A percentile compares a stretch with the other conserved stretches of the same genome.
Evolutionary conservation across 2,329 filamentous ascomycete genomes (phyloP).

Genomic region (Paradendryphiella salina): DNA sequence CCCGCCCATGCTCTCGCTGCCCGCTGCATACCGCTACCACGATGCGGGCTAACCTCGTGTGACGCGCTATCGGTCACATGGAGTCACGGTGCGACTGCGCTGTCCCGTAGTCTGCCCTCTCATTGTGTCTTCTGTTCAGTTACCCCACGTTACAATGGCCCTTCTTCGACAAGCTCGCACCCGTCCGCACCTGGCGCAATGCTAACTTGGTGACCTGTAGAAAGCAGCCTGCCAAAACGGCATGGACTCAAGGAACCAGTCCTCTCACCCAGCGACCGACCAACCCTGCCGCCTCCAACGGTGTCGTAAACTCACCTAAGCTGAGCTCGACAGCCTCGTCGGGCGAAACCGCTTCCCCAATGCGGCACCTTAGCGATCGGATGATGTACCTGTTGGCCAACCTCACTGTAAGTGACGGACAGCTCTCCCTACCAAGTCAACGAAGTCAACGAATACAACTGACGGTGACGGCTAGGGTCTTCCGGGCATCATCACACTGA

Average conservation of each 20-base stretch:
- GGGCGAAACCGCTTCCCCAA: conserved; percentile 57
- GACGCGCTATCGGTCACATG: conserved; percentile 43
- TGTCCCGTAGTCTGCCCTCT: conserved; percentile 16
- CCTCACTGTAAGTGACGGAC: conserved; percentile 56
- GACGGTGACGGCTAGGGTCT: conserved; percentile 54
- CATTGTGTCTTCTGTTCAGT: conserved; percentile 7
- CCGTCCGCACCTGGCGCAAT: conserved; percentile 18
- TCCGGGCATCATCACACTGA: conserved; percentile 59
- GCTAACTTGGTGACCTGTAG: conserved; percentile 42
- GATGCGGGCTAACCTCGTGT: conserved; percentile 32
- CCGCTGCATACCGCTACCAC: conserved; percentile 16
- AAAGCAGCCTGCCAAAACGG: conserved; percentile 59
- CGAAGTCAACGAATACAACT: conserved; percentile 10
- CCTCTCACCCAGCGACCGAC: conserved; percentile 62
- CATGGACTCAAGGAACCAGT: conserved; percentile 64
- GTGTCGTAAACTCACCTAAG: conserved; percentile 51
- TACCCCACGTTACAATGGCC: conserved; percentile 5
- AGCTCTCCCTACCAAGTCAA: neutral
- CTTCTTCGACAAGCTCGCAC: conserved; percentile 6
- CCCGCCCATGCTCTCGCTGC: neutral
- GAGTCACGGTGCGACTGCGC: conserved; percentile 37
- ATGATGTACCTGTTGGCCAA: conserved; percentile 62
- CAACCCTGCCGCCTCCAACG: conserved; percentile 57
- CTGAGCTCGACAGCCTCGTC: conserved; percentile 40
- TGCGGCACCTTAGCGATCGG: conserved; percentile 64